These are phyloP conservation scores for Ogataea pilisensis DNA, from an alignment of 805 yeast species.

Conservation along the genomic window DNA sequence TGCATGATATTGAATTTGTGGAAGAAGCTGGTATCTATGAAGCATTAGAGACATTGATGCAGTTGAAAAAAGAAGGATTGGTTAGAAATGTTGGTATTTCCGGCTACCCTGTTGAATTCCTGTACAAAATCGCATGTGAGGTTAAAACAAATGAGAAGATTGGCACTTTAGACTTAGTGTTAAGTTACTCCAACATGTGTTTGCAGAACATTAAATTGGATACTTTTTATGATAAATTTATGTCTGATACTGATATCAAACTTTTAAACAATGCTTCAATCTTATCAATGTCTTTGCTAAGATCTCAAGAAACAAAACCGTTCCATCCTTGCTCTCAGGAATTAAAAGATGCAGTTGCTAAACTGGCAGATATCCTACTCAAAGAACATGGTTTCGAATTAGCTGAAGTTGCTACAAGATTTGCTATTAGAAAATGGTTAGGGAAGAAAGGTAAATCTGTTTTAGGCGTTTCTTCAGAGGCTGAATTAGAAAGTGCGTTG, in stretches of 20 bases:
- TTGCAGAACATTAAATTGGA: constrained; percentile 64
- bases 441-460: constrained; percentile 56
- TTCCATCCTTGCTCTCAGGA: constrained; percentile 77
- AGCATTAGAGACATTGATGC: constrained; percentile 59
- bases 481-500: constrained; percentile 63
- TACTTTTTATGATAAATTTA: constrained; percentile 44
- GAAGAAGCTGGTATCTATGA: constrained; percentile 46
- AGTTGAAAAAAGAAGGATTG: constrained; percentile 59
- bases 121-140: constrained; percentile 47
- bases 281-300: constrained; percentile 78
- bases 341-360: constrained; percentile 50
- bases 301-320: constrained; percentile 58
- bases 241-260: constrained; percentile 49
- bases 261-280: constrained; percentile 78
- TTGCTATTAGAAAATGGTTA: constrained; percentile 61
- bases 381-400: constrained; percentile 49
- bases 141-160: constrained; percentile 37
- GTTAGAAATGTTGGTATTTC: constrained; percentile 70
- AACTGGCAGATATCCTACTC: constrained; percentile 38
- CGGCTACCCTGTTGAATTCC: constrained; percentile 78
- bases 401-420: constrained; percentile 79
- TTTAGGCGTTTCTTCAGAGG: constrained; percentile 65
- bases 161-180: constrained; percentile 67
- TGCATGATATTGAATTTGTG: constrained; percentile 89
- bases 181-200: constrained; percentile 80